phyloP scores from a whole-genome alignment of 371 early-diverging fungal species.

The Capniomyces stellatus region DNA sequence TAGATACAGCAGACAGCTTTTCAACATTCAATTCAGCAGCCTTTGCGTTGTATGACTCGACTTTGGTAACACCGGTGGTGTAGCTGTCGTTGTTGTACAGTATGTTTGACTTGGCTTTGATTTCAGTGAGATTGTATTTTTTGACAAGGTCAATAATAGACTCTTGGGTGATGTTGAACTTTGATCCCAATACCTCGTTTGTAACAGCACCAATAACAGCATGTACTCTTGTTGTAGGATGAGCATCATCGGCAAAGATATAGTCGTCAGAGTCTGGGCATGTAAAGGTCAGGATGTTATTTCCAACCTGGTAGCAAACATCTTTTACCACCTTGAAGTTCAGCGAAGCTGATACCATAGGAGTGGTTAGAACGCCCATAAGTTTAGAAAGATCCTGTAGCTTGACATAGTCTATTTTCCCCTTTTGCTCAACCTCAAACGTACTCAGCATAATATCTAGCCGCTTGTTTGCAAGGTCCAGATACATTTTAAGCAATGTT shows the following conservation, averaged over 20 bases:
- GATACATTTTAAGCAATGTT: too few relatives aligned
- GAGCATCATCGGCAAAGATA: conserved; percentile 15
- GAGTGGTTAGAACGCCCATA: too few relatives aligned
- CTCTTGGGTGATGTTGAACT: too few relatives aligned
- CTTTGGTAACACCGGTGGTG: not conserved
- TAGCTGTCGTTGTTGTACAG: not conserved
- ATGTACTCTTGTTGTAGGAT: conserved; percentile 19
- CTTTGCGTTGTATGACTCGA: conserved; percentile 12
- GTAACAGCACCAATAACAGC: conserved; percentile 16
- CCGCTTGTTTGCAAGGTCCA: too few relatives aligned
- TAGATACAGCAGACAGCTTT: too few relatives aligned
- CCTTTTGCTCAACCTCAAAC: too few relatives aligned
- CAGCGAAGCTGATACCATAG: too few relatives aligned
- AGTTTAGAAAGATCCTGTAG: too few relatives aligned
- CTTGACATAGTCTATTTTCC: too few relatives aligned
- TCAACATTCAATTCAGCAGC: too few relatives aligned
- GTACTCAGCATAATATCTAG: too few relatives aligned
- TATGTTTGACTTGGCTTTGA: not conserved
- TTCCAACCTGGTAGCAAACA: conserved; percentile 9
- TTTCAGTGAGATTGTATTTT: not conserved
- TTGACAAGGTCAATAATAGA: not conserved
- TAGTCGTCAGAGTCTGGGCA: conserved; percentile 16
- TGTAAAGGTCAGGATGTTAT: conserved; percentile 8
- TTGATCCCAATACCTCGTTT: conserved; percentile 2
- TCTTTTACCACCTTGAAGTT: conserved; percentile 7